A percentile compares a stretch with the other conserved stretches of the same genome.
phyloP scores from a whole-genome alignment of 257 asterid genomes.

The Pogostemon cablin region DNA sequence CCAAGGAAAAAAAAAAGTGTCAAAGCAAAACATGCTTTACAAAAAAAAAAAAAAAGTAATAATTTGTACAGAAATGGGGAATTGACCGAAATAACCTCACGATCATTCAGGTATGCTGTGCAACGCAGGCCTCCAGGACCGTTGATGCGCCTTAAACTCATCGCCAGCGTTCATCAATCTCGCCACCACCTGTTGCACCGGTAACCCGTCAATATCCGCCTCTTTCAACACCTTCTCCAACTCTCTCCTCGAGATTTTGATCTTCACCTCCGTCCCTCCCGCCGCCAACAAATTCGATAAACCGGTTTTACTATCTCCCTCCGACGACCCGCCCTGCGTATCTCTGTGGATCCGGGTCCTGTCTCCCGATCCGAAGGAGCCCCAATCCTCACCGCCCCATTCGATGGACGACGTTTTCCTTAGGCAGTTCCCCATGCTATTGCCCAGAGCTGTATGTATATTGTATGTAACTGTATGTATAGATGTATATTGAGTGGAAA shows the following conservation, averaged over 20 bases:
- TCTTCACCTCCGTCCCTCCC: slow-evolving; percentile 49
- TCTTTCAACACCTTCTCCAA: slow-evolving; percentile 46
- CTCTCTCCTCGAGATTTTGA: slow-evolving; percentile 61
- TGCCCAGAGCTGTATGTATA: background rate
- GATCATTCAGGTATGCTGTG: slow-evolving; percentile 62
- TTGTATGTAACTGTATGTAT: background rate
- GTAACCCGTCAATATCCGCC: slow-evolving; percentile 38
- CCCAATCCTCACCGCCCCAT: slow-evolving; percentile 86
- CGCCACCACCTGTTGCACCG: slow-evolving; percentile 45
- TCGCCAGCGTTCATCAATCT: slow-evolving; percentile 40
- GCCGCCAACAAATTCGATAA: too few species aligned
- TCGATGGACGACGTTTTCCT: slow-evolving; percentile 47
- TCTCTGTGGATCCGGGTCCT: background rate
- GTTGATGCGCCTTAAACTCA: slow-evolving; percentile 32
- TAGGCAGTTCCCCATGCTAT: slow-evolving; percentile 67
- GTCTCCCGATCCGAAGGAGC: slow-evolving; percentile 35
- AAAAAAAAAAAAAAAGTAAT: too few species aligned
- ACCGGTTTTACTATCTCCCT: background rate
- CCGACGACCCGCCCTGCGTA: background rate
- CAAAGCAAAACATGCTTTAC: background rate
- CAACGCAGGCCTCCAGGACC: slow-evolving; percentile 56
- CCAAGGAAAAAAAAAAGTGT: too few species aligned
- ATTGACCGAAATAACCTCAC: slow-evolving; percentile 4
- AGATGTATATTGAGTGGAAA: slow-evolving; percentile 5
- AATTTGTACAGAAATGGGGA: background rate